Percentiles rank a stretch among this genome's conserved stretches.
Conservation (phyloP, 2,329 filamentous ascomycete genomes). For the Metarhizium guizhouense region DNA sequence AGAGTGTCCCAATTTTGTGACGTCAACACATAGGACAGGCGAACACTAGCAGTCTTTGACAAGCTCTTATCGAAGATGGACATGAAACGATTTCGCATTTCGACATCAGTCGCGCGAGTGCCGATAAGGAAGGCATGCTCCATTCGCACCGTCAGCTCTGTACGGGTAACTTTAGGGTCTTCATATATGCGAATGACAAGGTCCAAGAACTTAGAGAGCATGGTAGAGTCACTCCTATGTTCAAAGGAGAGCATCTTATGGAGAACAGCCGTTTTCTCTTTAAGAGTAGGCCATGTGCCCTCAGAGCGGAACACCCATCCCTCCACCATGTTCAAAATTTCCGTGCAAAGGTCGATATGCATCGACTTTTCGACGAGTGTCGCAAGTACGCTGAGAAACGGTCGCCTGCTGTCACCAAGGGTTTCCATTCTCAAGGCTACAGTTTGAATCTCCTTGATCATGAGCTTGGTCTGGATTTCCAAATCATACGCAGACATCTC, state of each 20-base stretch:
- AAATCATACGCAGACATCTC: slow-evolving; percentile 68
- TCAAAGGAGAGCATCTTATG: slow-evolving; percentile 99
- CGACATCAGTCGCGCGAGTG: slow-evolving; percentile 83
- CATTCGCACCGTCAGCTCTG: slow-evolving; percentile 91
- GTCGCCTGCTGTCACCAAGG: slow-evolving; percentile 80
- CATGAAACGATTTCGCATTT: slow-evolving; percentile 97
- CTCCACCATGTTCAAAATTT: slow-evolving; percentile 90
- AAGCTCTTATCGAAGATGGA: slow-evolving; percentile 90
- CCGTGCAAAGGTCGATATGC: slow-evolving; percentile 78
- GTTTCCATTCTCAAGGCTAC: slow-evolving; percentile 87
- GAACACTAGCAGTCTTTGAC: slow-evolving; percentile 82
- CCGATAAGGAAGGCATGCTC: slow-evolving; percentile 98
- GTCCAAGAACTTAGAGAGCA: slow-evolving; percentile 88
- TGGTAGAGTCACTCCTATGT: slow-evolving; percentile 67
- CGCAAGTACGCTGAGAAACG: slow-evolving; percentile 90
- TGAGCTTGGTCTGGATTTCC: slow-evolving; percentile 81
- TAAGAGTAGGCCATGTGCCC: slow-evolving; percentile 91
- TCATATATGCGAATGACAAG: slow-evolving; percentile 98
- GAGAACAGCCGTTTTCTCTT: slow-evolving; percentile 98
- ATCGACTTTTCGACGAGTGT: slow-evolving; percentile 92
- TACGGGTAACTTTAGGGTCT: slow-evolving; percentile 88
- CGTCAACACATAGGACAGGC: slow-evolving; percentile 79
- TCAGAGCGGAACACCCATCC: slow-evolving; percentile 93
- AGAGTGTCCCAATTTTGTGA: slow-evolving; percentile 97
- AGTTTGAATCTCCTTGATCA: slow-evolving; percentile 92